Evolutionary conservation across 2,329 filamentous ascomycete genomes (phyloP), one percentile per base, ranked within the genome.

Genomic region (Fusarium staphyleae): DNA sequence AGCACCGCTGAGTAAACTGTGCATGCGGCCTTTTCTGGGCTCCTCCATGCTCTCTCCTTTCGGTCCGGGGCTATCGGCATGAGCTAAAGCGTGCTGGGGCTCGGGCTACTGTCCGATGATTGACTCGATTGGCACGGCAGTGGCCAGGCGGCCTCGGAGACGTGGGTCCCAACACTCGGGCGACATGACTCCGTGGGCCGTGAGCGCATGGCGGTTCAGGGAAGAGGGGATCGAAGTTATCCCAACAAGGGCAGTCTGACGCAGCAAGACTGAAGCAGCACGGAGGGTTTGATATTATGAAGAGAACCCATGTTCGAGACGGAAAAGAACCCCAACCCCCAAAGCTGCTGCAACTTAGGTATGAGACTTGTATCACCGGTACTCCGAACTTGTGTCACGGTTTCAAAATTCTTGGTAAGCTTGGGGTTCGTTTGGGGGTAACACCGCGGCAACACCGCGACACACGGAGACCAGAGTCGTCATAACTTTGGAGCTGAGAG

Each of bases 61-160:
- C 22, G 4, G 7, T 56, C 48, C 40, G 61, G 63, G 39, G 48
- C 34, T 46, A 48, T 66, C 63, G 63, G 63, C 62, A 55, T 55
- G 47, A 52, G 53, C 54, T 62, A 62, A 49, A 43, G 59, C 56
- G 48, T 30, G 60, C 66, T 67, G 63, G 65, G 62, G 52, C 47
- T 67, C 65, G 65, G 65, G 56, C 55, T 67, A 58, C 65, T 67
- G 63, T 67, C 65, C 65, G 65, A 67, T 60, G 40, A 49, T 57
- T 54, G 59, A 57, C 39, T 66, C 65, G 52, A 67, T 67, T 67
- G 65, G 65, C 52, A 67, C 65, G 65, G 65, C 56, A 67, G 65
- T 67, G 60, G 63, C 55, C 53, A 57, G 52, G 58, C 64, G 52
- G 59, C 40, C 37, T 42, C 50, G 57, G 54, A 53, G 64, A 53